Base-by-base conservation (phyloP, 345 rosid genomes). In the Salix dunnii region DNA sequence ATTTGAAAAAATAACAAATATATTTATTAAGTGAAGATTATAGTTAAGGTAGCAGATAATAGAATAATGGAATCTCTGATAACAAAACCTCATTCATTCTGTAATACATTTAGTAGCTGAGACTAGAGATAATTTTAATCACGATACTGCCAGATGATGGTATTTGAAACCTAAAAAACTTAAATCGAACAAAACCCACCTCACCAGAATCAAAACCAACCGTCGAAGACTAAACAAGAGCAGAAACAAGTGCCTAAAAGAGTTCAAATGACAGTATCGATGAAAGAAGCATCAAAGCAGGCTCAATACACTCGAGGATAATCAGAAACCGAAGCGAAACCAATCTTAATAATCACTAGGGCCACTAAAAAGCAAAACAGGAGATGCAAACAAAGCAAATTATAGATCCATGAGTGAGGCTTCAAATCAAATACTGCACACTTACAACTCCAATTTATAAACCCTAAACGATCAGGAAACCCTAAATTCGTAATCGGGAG, bases 391-490 rank as follows among this genome's bases (percentile, higher is more conserved):
- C 64, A 18, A 67, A 70, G 79, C 76, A 83, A 83, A 77, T 77
- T 33, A 84, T 73, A 91, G 98, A 92, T 94, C 97, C 84, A 79
- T 27, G 38, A 78, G 79, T 73, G 38, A 36, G 73, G n/a, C 48
- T 38, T 72, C 72, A 62, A 71, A 80, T 67, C 73, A 83, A 85
- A 86, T 73, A 70, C 67, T 74, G 62, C 86, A 83, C 86, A 81
- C 87, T 33, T 36, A 72, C 85, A 84, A 60, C 76, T 64, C 49
- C 73, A 74, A 80, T 77, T 67, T 63, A 53, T 69, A 78, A 89
- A 84, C 84, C 86, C 83, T 80, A 80, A 74, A 31, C 25, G 68
- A 25, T 40, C 51, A 73, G 65, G 46, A 70, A 72, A 38, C 74
- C 81, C 73, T 68, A 76, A 76, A 75, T 73, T 74, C 79, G 3